phyloP scores from a whole-genome alignment of 139 green algal species.

The Micractinium sp. region DNA sequence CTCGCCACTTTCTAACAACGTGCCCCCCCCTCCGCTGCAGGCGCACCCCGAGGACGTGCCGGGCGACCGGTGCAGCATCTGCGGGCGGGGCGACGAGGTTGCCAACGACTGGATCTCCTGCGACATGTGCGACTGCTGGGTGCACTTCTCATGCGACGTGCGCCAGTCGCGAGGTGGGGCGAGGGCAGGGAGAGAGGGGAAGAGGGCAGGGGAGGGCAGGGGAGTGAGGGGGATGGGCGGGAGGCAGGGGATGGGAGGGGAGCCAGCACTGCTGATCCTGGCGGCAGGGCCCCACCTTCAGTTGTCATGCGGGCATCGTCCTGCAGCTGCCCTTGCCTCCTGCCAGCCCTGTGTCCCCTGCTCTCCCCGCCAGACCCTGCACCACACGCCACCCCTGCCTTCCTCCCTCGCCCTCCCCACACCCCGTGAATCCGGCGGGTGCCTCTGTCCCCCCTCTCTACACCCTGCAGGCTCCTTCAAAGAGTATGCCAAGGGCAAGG shows the following conservation, averaged over 20 bases:
- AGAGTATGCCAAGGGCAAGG: conserved; percentile 57
- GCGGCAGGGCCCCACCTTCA: too few species aligned
- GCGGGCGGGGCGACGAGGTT: conserved; percentile 57
- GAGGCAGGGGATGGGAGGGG: background rate
- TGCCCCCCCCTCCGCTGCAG: conserved; percentile 11
- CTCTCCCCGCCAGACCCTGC: too few species aligned
- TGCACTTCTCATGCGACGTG: conserved; percentile 71
- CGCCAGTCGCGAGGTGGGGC: conserved; percentile 42
- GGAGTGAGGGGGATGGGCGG: background rate
- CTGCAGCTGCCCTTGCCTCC: too few species aligned
- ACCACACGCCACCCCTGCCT: too few species aligned
- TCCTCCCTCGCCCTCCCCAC: background rate
- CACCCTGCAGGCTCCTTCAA: conserved; percentile 55
- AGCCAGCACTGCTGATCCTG: too few species aligned
- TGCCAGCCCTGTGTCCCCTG: too few species aligned
- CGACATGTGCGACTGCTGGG: conserved; percentile 66
- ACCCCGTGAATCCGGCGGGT: background rate
- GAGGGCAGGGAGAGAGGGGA: too few species aligned
- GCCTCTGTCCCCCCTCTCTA: background rate
- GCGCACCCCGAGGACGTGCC: conserved; percentile 69
- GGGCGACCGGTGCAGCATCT: conserved; percentile 62
- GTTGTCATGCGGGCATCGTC: too few species aligned
- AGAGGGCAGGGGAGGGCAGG: too few species aligned
- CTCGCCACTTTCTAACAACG: background rate
- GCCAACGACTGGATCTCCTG: conserved; percentile 71